Percentiles rank a stretch among this genome's conserved stretches.
Conservation (phyloP, 2,329 filamentous ascomycete species). For the Claviceps capensis region DNA sequence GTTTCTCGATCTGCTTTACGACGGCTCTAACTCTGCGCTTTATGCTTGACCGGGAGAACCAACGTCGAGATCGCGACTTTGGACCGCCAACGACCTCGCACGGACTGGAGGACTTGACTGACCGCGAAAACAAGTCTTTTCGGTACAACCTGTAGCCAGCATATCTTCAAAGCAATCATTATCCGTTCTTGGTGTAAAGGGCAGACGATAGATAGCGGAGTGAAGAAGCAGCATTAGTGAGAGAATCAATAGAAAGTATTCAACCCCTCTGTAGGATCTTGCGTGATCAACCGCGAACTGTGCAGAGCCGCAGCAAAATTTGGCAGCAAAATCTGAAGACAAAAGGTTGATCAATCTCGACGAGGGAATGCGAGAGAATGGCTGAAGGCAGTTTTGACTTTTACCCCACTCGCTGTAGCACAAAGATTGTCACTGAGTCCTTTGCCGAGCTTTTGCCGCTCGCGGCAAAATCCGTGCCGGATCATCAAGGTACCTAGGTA, state of each 20-base stretch:
- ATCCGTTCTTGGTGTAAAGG: neutral
- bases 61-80: conserved; percentile 15
- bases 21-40: conserved; percentile 17
- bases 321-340: neutral
- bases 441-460: neutral
- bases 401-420: too few relatives aligned
- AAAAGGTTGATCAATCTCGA: too few relatives aligned
- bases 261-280: neutral
- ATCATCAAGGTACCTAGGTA: neutral
- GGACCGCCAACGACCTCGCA: conserved; percentile 19
- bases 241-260: neutral
- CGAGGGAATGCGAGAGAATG: too few relatives aligned
- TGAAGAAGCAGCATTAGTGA: neutral
- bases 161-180: neutral
- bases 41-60: conserved; percentile 16
- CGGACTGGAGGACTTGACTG: conserved; percentile 26
- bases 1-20: conserved; percentile 18
- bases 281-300: too few relatives aligned
- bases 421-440: too few relatives aligned
- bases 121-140: conserved; percentile 14
- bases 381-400: too few relatives aligned
- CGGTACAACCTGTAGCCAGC: conserved; percentile 7
- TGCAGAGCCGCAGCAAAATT: neutral
- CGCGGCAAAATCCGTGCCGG: neutral
- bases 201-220: neutral